Evolutionary conservation across 1,139 yeast genomes (phyloP), one percentile per base, ranked within the genome.

Genomic region (Candida tropicalis): DNA sequence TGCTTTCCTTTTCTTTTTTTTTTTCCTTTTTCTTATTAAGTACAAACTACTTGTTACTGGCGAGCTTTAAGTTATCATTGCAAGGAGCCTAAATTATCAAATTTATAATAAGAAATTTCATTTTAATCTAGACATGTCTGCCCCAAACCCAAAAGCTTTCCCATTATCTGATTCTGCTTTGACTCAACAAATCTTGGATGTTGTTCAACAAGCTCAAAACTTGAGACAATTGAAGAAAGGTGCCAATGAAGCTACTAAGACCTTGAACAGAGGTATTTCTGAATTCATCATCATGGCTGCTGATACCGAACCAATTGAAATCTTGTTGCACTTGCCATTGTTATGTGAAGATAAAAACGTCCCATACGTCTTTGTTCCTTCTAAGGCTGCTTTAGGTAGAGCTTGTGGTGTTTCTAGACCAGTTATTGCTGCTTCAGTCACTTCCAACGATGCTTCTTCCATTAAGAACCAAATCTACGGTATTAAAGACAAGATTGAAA

Each of bases 341-440:
- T 80, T 95, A 63, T 93, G 99, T 75, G 99, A 93, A 77, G 99
- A 93, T 76, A 93, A 93, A 82, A 93, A 95, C 78, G 99, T 93
- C 58, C 97, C 99, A 52, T 93, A 93, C 79, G 98, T 93, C 53
- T 93, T 93, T 60, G 98, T 95, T 55, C 97, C 99, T 56, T 90
- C 98, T 60, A 93, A 93, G 81, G 86, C 95, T 62, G 99, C 99
- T 54, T 81, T 95, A 61, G 99, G 99, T 69, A 89, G 99, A 79
- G 98, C 99, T 61, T 93, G 99, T 79, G 99, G 99, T 77, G 99
- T 95, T 57, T 89, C 98, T 49, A 87, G 99, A 81, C 98, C 99
- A 56, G 99, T 95, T 49, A 91, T 93, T 68, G 96, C 99, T 66
- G 98, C 98, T 55, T 87, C 97, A 53, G 95, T 95, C 66, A 95